These are phyloP conservation scores for Hyaloscypha finlandica DNA, from an alignment of 495 filamentous ascomycete species.

Conservation along the genomic window DNA sequence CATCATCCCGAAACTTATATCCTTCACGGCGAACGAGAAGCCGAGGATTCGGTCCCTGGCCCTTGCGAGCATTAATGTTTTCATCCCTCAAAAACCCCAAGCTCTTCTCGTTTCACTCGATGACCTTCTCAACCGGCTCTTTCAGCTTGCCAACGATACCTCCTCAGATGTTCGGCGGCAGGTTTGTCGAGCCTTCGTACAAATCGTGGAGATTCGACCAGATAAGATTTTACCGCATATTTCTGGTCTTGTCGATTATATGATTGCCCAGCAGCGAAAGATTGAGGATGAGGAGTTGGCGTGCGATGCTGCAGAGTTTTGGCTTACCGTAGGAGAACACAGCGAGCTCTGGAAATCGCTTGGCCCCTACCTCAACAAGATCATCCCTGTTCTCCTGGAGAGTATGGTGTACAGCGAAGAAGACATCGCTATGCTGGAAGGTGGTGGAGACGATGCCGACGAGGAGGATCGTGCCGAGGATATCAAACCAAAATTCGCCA, in stretches of 20 bases:
- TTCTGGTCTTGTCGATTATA: constrained; percentile 87
- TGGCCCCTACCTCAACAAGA: constrained; percentile 75
- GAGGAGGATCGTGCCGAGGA: constrained; percentile 88
- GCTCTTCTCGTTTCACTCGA: constrained; percentile 77
- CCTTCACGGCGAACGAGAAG: constrained; percentile 74
- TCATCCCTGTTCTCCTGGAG: constrained; percentile 87
- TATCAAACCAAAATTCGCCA: constrained; percentile 91
- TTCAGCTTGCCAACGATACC: constrained; percentile 73
- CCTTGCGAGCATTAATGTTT: constrained; percentile 84
- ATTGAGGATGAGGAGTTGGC: constrained; percentile 86
- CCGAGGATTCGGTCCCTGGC: constrained; percentile 77
- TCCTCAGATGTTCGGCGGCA: constrained; percentile 81
- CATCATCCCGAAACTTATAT: constrained; percentile 87
- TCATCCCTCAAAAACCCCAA: constrained; percentile 78
- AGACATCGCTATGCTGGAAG: constrained; percentile 81
- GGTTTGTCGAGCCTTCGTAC: constrained; percentile 91
- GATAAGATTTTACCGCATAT: constrained; percentile 90
- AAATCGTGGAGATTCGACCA: constrained; percentile 86
- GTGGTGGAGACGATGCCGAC: constrained; percentile 86
- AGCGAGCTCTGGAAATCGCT: constrained; percentile 70
- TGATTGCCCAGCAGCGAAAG: constrained; percentile 83
- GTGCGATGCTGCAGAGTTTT: constrained; percentile 96
- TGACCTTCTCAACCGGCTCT: constrained; percentile 75
- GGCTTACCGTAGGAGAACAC: constrained; percentile 91
- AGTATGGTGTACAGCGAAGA: constrained; percentile 98